Evolutionary conservation across 345 rosid genomes (phyloP).

Genomic region (Trapa bicornis): DNA sequence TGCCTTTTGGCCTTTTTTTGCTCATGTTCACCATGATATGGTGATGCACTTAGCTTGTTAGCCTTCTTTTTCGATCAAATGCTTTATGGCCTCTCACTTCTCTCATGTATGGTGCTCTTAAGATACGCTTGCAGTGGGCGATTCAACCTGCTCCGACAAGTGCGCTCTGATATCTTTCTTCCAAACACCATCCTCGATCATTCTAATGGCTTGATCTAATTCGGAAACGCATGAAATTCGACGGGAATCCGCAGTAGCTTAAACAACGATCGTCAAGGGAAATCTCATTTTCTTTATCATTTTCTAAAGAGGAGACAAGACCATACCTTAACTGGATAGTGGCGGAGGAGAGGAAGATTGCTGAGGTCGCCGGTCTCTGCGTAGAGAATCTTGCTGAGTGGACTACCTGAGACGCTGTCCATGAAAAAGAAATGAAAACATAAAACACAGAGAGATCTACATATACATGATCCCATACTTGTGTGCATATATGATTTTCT

Average conservation of each 20-base stretch:
- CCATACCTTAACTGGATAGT: constrained; percentile 62
- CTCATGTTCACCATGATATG: background rate
- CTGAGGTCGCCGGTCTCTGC: constrained; percentile 47
- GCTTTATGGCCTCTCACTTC: background rate
- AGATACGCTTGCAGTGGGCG: no score
- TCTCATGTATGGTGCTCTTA: no score
- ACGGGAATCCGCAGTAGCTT: no score
- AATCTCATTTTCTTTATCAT: no score
- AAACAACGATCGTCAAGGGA: no score
- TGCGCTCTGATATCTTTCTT: no score
- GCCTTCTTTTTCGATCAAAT: background rate
- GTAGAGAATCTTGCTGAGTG: constrained; percentile 16
- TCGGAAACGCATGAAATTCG: no score
- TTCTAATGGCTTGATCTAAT: no score
- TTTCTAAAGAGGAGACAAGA: no score
- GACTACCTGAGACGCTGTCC: constrained; percentile 33
- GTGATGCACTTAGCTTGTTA: background rate
- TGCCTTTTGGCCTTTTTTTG: background rate
- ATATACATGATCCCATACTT: background rate
- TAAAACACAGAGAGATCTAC: background rate
- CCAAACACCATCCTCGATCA: no score
- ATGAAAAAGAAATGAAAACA: background rate
- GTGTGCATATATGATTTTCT: background rate
- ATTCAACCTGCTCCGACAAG: no score
- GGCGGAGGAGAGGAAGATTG: constrained; percentile 54